These are phyloP conservation scores for Cryoendolithus antarcticus DNA, from an alignment of 2,329 filamentous ascomycete species.

Conservation along the genomic window DNA sequence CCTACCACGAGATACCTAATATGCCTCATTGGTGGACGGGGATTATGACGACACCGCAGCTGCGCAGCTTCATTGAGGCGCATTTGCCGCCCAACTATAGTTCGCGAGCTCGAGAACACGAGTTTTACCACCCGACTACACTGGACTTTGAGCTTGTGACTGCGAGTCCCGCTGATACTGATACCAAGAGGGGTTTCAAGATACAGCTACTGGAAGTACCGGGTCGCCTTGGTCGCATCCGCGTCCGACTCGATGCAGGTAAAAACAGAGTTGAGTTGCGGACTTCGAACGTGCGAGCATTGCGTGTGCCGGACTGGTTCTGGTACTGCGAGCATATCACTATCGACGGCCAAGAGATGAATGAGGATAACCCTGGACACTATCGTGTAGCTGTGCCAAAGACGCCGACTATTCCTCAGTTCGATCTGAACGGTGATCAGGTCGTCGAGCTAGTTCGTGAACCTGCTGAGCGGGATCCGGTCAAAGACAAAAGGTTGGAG, in stretches of 20 bases:
- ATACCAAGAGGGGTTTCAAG: conserved; percentile 38
- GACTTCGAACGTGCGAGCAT: conserved; percentile 31
- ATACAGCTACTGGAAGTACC: conserved; percentile 40
- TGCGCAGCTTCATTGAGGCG: conserved; percentile 37
- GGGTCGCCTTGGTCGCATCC: conserved; percentile 38
- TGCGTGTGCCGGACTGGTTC: conserved; percentile 11
- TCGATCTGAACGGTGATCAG: too few relatives aligned
- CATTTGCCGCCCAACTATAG: conserved; percentile 18
- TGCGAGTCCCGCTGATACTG: conserved; percentile 41
- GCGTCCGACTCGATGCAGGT: conserved; percentile 23
- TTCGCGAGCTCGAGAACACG: conserved; percentile 9
- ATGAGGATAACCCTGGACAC: too few relatives aligned
- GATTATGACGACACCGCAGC: conserved; percentile 39
- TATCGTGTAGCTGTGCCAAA: too few relatives aligned
- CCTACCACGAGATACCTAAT: conserved; percentile 39
- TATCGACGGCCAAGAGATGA: conserved; percentile 7
- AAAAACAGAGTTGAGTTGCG: conserved; percentile 24
- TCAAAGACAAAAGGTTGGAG: too few relatives aligned
- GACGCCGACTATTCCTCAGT: too few relatives aligned
- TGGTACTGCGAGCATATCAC: conserved; percentile 9
- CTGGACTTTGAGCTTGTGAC: conserved; percentile 35
- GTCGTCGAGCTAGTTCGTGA: too few relatives aligned
- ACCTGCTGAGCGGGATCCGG: too few relatives aligned
- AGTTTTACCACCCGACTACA: conserved; percentile 10
- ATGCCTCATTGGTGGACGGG: conserved; percentile 43